Base-by-base conservation (phyloP, 2,329 filamentous ascomycete genomes). In the Cercospora citrullina region DNA sequence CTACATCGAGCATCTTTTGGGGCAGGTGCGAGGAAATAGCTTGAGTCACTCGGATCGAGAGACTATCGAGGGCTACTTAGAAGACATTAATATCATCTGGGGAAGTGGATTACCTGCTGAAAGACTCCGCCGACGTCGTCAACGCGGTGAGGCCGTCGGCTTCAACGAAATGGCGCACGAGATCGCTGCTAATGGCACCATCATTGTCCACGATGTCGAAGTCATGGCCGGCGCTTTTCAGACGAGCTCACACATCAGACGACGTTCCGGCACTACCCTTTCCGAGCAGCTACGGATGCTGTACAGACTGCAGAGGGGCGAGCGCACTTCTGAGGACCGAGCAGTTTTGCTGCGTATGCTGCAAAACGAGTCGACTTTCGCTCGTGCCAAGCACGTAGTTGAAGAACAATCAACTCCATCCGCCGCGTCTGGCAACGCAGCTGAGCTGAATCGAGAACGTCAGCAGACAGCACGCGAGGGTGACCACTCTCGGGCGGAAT, bases 151-250 rank as follows among this genome's bases (percentile, higher is more conserved):
- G 36, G 26, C 55, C 14, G 63, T 72, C 36, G 62, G 64, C 2
- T 73, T 73, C 39, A 64, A 42, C 4, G 62, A 68, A 8, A 65
- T 71, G 33, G 66, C 68, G n/a, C 60, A 60, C 14, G 65, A 69
- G 5, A 63, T 68, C 45, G 65, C 68, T 18, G 48, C 28, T 10
- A 60, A 60, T 14, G 66, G 67, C 4, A 64, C 67, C 2, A 45
- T 65, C 60, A 63, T 70, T 4, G 60, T 72, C 5, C 70, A 74
- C 57, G 71, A 75, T 36, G 68, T 74, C 26, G 76, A 78, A 55
- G 57, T 75, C 42, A 75, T 77, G 74, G 75, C 75, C 4, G 74
- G 77, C 30, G 71, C 70, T 9, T 78, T 74, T 62, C 72, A 75
- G 55, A 75, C 73, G 71, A 76, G 74, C 36, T 67, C 71, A 8